Evolutionary conservation across 805 yeast genomes (phyloP), one percentile per base, ranked within the genome.

Genomic region (Candida qinlingensis): DNA sequence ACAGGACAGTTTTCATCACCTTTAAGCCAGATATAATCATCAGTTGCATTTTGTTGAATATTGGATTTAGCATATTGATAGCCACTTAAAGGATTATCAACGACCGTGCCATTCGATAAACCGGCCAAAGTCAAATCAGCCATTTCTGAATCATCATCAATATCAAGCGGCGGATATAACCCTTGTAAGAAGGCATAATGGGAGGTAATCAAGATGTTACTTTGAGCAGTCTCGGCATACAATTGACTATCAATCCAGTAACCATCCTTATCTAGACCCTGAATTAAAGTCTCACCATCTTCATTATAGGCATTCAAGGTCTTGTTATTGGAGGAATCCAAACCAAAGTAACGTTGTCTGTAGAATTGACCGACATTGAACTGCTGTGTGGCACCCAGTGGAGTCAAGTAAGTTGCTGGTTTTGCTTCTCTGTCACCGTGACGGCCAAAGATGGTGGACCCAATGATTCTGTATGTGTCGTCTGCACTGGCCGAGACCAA

Each of bases 361-460:
- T 62, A 69, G 56, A 65, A 71, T 34, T 58, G 53, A 39, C 80
- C 80, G 12, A 69, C 60, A n/a, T 53, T 60, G 45, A 56, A 63
- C 54, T 68, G 74, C 45, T 65, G 59, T 25, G 45, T 48, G 8
- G 74, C 72, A 50, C 80, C 80, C 13, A 65, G 47, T n/a, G 76
- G 72, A 29, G 77, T 71, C 44, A 75, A 59, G 44, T 66, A 60
- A 37, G 56, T 58, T 6, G 76, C 71, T 12, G 79, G 79, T 51
- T 75, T 75, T 35, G 71, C 63, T 42, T 72, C 66, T 53, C 80
- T 67, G 56, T 75, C 80, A 47, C 75, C 76, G 58, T 75, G 79
- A 53, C 80, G 67, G 37, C 74, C 75, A 53, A 73, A 73, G 54
- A 75, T 70, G 48, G 70, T 70, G 4, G 77, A 61, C 12, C 79